Evolutionary conservation across 2,329 filamentous ascomycete species (phyloP).

Genomic region (Neurospora sp.): DNA sequence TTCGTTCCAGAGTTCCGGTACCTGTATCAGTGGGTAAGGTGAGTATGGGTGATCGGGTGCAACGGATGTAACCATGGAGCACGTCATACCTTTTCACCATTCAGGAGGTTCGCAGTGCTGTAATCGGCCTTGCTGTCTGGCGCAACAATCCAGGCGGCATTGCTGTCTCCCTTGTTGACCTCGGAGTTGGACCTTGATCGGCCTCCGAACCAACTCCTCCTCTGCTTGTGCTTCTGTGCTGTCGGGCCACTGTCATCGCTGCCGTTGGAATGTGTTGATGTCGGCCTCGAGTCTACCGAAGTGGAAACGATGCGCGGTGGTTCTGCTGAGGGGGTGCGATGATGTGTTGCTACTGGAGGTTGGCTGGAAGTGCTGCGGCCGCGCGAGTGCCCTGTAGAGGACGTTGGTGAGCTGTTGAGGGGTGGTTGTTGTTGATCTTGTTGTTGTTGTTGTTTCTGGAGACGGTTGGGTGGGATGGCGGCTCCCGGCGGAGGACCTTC

Average conservation of each 20-base stretch:
- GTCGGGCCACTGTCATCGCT: constrained; percentile 23
- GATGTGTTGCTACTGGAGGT: constrained; percentile 19
- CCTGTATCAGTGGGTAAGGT: constrained; percentile 28
- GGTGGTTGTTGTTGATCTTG: neutral
- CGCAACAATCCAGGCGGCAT: constrained; percentile 45
- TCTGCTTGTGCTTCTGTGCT: constrained; percentile 31
- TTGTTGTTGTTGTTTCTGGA: constrained; percentile 14
- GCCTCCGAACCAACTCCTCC: constrained; percentile 44
- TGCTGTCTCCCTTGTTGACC: constrained; percentile 12
- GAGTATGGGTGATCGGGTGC: neutral
- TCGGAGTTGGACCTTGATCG: constrained; percentile 44
- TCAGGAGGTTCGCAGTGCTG: constrained; percentile 40
- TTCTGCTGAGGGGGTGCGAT: constrained; percentile 21
- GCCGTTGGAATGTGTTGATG: constrained; percentile 22
- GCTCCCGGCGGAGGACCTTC: constrained; percentile 10
- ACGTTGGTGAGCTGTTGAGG: constrained; percentile 26
- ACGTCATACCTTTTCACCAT: constrained; percentile 42
- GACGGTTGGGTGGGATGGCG: constrained; percentile 11
- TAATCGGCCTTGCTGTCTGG: constrained; percentile 46
- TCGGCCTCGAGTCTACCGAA: constrained; percentile 21
- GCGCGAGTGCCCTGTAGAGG: constrained; percentile 16
- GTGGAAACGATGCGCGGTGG: constrained; percentile 22
- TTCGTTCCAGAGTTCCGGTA: constrained; percentile 59
- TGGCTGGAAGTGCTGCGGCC: constrained; percentile 41
- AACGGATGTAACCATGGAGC: neutral